Percentiles rank a stretch among this genome's conserved stretches.
phyloP scores from a whole-genome alignment of 2,329 filamentous ascomycete genomes.

The Aspergillus chevalieri region DNA sequence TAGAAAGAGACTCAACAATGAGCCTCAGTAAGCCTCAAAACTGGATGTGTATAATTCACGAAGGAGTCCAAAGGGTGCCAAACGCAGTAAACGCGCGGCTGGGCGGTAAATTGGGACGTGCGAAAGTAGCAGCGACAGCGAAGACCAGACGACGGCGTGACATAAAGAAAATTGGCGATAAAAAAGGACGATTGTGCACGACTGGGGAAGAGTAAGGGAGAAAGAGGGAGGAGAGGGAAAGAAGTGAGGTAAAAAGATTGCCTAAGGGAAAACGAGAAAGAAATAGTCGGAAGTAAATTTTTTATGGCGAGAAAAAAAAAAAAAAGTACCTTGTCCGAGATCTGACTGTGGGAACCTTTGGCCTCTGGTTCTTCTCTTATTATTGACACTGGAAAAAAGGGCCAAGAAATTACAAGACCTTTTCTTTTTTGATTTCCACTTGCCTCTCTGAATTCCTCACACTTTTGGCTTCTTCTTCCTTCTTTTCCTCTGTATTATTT shows the following conservation, averaged over 20 bases:
- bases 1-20: background rate
- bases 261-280: conserved; percentile 29
- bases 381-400: conserved; percentile 3
- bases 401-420: conserved; percentile 1
- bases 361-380: too few species aligned
- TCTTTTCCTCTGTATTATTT: conserved; percentile 1
- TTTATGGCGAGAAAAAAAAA: conserved; percentile 3
- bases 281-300: background rate
- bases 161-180: conserved; percentile 35
- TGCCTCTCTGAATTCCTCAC: conserved; percentile 6
- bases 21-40: background rate
- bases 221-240: conserved; percentile 16
- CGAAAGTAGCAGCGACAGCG: conserved; percentile 12
- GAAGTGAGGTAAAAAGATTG: conserved; percentile 38
- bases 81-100: conserved; percentile 36
- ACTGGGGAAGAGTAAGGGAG: conserved; percentile 12
- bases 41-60: background rate
- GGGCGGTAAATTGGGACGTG: conserved; percentile 35
- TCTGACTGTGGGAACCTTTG: background rate
- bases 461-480: conserved; percentile 6
- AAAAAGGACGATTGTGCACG: conserved; percentile 13
- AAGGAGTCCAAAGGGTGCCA: conserved; percentile 4
- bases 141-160: conserved; percentile 20
- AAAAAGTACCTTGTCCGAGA: conserved; percentile 1
- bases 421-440: conserved; percentile 11